Evolutionary conservation across 129 eudicot species (phyloP), one percentile per base, ranked within the genome.

Genomic region (Tanacetum coccineum): DNA sequence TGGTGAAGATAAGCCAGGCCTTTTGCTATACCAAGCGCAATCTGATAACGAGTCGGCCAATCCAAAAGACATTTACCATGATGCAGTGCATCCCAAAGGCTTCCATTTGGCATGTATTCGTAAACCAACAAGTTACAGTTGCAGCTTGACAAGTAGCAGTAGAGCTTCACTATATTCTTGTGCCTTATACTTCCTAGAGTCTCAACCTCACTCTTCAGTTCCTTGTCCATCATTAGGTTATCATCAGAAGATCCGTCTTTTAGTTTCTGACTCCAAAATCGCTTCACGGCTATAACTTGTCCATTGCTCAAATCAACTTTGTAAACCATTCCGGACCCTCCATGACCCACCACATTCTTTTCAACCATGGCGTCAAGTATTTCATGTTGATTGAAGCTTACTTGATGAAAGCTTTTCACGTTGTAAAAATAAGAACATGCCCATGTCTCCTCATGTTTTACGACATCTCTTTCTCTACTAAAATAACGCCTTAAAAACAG

Each of bases 101-200:
- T 93, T 18, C 98, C 98, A 52, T 93, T 93, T 48, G 87, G 91
- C 98, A 93, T 93, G 85, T 80, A 89, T 67, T 94, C 99, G 56
- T 94, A 94, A 62, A 94, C 99, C 82, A 94, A 50, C 88, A 94
- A 80, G 72, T 81, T 86, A 67, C 91, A 83, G 60, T 82, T 95
- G 49, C 70, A 55, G 51, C 96, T 80, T 0, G 98, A 80, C 59
- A 86, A 84, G 39, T 81, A 89, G 73, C 90, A 80, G 79, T 81
- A 94, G 49, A 94, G 60, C 74, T 94, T 94, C 68, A 94, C 97
- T 3, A 94, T 89, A 64, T 94, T 94, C 66, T 84, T 87, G 80
- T 94, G 99, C 70, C 99, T 77, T 42, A 94, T 89, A 81, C 79
- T 86, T 63, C 96, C 95, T 19, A 89, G 67, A 18, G 96, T 89